A percentile compares a stretch with the other conserved stretches of the same genome.
Conservation (phyloP, 2,329 filamentous ascomycete species). For the Dendryphion nanum region DNA sequence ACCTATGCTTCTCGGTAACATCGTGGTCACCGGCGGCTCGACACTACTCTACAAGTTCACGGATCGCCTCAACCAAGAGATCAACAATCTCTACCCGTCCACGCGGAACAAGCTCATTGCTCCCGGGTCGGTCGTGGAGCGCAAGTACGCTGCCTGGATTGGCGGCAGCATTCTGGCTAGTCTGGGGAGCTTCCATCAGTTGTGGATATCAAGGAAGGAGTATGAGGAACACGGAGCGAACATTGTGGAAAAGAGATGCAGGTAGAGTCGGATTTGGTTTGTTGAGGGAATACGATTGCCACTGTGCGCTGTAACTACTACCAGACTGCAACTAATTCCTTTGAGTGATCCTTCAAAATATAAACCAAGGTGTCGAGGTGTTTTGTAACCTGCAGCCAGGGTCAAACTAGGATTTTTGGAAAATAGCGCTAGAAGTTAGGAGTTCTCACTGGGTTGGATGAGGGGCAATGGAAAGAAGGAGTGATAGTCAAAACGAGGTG, state of each 20-base stretch:
- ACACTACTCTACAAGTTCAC: slow-evolving; percentile 89
- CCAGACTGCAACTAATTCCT: too few relatives aligned
- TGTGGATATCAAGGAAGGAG: slow-evolving; percentile 98
- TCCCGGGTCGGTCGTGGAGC: slow-evolving; percentile 79
- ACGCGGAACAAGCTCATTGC: slow-evolving; percentile 86
- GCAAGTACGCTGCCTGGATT: slow-evolving; percentile 92
- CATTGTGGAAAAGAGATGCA: slow-evolving; percentile 95
- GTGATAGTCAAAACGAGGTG: too few relatives aligned
- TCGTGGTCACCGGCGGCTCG: slow-evolving; percentile 88
- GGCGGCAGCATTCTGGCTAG: slow-evolving; percentile 94
- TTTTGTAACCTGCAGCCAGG: too few relatives aligned
- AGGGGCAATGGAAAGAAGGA: too few relatives aligned
- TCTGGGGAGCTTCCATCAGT: slow-evolving; percentile 96
- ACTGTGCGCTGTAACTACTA: too few relatives aligned
- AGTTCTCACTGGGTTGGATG: too few relatives aligned
- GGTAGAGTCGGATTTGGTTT: slow-evolving; percentile 61
- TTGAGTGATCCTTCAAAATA: too few relatives aligned
- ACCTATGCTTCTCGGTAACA: slow-evolving; percentile 78
- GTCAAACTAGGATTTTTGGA: too few relatives aligned
- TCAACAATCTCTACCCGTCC: slow-evolving; percentile 78
- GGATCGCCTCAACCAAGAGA: slow-evolving; percentile 82
- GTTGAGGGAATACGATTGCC: too few relatives aligned
- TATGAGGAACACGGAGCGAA: slow-evolving; percentile 91
- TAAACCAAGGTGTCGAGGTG: too few relatives aligned
- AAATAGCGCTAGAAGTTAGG: too few relatives aligned